These are phyloP conservation scores for Coccomyxa sp. DNA, from an alignment of 139 green algal species.

Conservation along the genomic window DNA sequence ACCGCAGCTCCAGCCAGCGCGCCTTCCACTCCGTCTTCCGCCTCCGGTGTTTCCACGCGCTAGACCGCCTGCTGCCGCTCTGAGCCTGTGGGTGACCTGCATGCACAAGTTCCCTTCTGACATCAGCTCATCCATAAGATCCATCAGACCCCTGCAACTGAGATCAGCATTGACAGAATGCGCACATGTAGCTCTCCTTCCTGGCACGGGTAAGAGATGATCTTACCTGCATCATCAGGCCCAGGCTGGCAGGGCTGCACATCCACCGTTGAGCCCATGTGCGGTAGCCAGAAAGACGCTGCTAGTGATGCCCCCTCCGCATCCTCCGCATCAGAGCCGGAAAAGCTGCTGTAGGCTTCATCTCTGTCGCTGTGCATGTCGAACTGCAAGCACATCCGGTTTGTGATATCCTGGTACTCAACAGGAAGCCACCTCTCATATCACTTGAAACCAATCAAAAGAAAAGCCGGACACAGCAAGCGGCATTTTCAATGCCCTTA, in stretches of 20 bases:
- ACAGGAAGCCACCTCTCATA: neutral
- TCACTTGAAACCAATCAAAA: neutral
- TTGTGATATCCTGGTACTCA: neutral
- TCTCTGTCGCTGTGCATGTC: slow-evolving; percentile 6
- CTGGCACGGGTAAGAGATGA: neutral
- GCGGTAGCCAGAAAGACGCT: neutral
- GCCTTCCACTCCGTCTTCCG: slow-evolving; percentile 35
- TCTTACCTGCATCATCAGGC: neutral
- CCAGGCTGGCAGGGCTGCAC: neutral
- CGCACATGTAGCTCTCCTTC: neutral
- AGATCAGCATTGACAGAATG: neutral
- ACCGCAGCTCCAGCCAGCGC: slow-evolving; percentile 41
- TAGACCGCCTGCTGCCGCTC: neutral
- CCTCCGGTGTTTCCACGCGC: slow-evolving; percentile 1
- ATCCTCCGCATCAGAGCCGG: slow-evolving; percentile 32
- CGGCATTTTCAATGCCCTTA: neutral
- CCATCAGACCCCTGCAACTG: neutral
- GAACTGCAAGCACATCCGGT: neutral
- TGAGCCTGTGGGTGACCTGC: neutral
- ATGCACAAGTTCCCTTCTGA: neutral
- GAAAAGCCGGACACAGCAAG: neutral
- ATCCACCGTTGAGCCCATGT: neutral
- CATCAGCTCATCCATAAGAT: no score
- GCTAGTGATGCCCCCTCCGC: neutral
- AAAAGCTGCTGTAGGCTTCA: slow-evolving; percentile 37